These are phyloP conservation scores for Penicillium cosmopolitanum DNA, from an alignment of 495 filamentous ascomycete species.

Conservation along the genomic window DNA sequence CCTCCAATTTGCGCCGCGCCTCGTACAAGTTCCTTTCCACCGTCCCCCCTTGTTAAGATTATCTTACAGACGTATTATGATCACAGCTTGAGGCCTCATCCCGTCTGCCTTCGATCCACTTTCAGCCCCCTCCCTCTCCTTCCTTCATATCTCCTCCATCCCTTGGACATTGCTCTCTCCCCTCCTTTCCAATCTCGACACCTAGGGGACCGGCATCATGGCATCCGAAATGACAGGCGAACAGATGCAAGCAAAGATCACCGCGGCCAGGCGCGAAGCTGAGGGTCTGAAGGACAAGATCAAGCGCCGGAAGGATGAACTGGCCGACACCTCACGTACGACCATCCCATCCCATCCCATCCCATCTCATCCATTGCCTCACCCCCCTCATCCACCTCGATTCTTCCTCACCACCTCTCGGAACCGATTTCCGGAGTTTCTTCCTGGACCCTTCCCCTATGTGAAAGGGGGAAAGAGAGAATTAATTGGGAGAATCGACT, in stretches of 20 bases:
- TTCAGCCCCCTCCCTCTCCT: slow-evolving; percentile 14
- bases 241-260: slow-evolving; percentile 86
- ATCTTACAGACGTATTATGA: slow-evolving; percentile 25
- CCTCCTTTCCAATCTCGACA: slow-evolving; percentile 26
- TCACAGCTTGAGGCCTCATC: slow-evolving; percentile 25
- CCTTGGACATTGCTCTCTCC: slow-evolving; percentile 20
- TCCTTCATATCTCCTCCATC: slow-evolving; percentile 15
- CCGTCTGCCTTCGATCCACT: slow-evolving; percentile 16
- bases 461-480: neutral
- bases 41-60: slow-evolving; percentile 13
- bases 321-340: slow-evolving; percentile 96
- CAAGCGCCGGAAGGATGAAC: slow-evolving; percentile 99
- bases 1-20: slow-evolving; percentile 17
- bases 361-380: neutral
- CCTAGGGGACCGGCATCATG: slow-evolving; percentile 46
- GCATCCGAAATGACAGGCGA: slow-evolving; percentile 69
- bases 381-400: neutral
- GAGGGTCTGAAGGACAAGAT: slow-evolving; percentile 98
- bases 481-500: neutral
- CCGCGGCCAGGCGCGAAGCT: slow-evolving; percentile 94
- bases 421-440: slow-evolving; percentile 4
- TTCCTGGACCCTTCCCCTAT: neutral
- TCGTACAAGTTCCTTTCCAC: slow-evolving; percentile 13
- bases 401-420: neutral
- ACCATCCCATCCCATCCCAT: slow-evolving; percentile 28